These are phyloP conservation scores for Hansenula lynferdii DNA, from an alignment of 1,139 yeast genomes.

Conservation along the genomic window DNA sequence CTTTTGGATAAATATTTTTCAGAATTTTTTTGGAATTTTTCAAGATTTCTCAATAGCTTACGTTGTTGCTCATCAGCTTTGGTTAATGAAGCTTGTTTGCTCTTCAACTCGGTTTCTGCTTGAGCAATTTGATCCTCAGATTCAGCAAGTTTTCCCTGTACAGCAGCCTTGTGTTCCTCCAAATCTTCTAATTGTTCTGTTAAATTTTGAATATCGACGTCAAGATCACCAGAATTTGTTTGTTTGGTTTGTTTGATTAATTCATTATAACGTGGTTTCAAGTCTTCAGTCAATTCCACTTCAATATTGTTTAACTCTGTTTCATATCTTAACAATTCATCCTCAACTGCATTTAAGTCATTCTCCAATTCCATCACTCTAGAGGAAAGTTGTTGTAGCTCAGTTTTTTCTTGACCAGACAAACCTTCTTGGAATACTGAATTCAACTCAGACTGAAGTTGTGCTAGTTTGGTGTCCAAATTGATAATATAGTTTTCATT, in stretches of 20 bases:
- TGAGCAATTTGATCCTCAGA: slow-evolving; percentile 24
- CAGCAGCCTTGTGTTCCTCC: slow-evolving; percentile 24
- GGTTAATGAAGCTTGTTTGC: slow-evolving; percentile 37
- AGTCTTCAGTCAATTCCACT: slow-evolving; percentile 55
- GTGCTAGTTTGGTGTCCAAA: slow-evolving; percentile 29
- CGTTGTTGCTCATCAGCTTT: slow-evolving; percentile 56
- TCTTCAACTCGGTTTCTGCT: slow-evolving; percentile 23
- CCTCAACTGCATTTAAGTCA: slow-evolving; percentile 38
- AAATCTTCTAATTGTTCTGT: slow-evolving; percentile 31
- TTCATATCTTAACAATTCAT: slow-evolving; percentile 44
- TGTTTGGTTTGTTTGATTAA: slow-evolving; percentile 21
- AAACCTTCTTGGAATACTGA: slow-evolving; percentile 54
- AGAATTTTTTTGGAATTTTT: slow-evolving; percentile 56
- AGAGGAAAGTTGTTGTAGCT: slow-evolving; percentile 34
- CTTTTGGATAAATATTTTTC: slow-evolving; percentile 66
- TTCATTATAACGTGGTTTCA: slow-evolving; percentile 38
- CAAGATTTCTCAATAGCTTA: slow-evolving; percentile 49
- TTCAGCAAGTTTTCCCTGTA: slow-evolving; percentile 30
- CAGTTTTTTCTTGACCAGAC: slow-evolving; percentile 38
- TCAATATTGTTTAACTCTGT: slow-evolving; percentile 44
- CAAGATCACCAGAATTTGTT: slow-evolving; percentile 12
- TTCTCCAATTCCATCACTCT: slow-evolving; percentile 39
- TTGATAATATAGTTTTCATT: slow-evolving; percentile 20
- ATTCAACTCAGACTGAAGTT: slow-evolving; percentile 45
- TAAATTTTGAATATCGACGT: slow-evolving; percentile 18